These are phyloP conservation scores for Mucor piriformis DNA, from an alignment of 371 early-diverging fungal species.

Conservation along the genomic window DNA sequence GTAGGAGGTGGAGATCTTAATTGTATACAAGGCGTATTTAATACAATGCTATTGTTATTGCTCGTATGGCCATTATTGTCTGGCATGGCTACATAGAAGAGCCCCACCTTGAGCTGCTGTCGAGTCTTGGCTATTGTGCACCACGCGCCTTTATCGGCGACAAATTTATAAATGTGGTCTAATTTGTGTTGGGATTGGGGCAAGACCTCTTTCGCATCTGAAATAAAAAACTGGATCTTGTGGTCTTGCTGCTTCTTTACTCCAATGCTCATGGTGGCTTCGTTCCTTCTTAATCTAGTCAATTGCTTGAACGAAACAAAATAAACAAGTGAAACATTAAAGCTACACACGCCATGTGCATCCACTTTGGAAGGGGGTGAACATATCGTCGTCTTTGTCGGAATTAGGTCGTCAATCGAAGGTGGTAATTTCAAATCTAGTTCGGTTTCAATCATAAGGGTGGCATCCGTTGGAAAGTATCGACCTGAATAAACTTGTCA, in stretches of 20 bases:
- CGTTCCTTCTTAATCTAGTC: constrained; percentile 35
- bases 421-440: constrained; percentile 46
- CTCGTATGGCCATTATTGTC: constrained; percentile 18
- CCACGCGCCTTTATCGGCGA: constrained; percentile 50
- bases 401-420: constrained; percentile 50
- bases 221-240: constrained; percentile 18
- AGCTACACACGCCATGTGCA: constrained; percentile 28
- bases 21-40: constrained; percentile 22
- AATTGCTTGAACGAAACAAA: constrained; percentile 47
- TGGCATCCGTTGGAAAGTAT: constrained; percentile 29
- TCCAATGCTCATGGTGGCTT: constrained; percentile 33
- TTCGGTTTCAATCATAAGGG: constrained; percentile 36
- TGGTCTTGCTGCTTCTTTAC: constrained; percentile 3
- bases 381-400: constrained; percentile 39
- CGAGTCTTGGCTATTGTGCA: constrained; percentile 17
- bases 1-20: constrained; percentile 30
- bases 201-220: constrained; percentile 44
- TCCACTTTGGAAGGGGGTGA: constrained; percentile 31
- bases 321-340: constrained; percentile 44
- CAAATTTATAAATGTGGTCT: constrained; percentile 44
- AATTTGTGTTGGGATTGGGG: constrained; percentile 36
- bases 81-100: constrained; percentile 52
- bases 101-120: constrained; percentile 41
- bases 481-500: constrained; percentile 1
- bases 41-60: constrained; percentile 2